Evolutionary conservation across 1,284 basidiomycete genomes (phyloP).

Genomic region (Amylostereum chailletii): DNA sequence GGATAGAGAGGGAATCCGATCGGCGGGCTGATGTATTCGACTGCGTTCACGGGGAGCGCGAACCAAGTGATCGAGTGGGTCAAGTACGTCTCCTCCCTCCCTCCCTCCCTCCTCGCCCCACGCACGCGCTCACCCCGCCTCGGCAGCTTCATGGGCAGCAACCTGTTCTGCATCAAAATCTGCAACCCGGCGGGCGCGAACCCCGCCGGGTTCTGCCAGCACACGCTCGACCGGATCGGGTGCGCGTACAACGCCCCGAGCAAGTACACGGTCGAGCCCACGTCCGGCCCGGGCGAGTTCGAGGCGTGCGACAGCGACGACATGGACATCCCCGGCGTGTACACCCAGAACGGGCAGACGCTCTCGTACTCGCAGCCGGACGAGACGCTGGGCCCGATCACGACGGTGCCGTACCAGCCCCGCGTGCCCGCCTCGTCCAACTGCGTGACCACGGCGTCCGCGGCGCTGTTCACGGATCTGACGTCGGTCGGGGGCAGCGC

Average conservation of each 20-base stretch:
- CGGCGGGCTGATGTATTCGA: not conserved
- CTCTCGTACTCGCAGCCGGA: conserved; percentile 52
- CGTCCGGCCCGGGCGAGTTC: conserved; percentile 45
- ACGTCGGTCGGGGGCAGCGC: conserved; percentile 17
- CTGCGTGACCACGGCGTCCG: conserved; percentile 51
- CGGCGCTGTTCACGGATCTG: conserved; percentile 37
- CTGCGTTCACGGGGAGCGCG: conserved; percentile 14
- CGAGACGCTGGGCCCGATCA: conserved; percentile 47
- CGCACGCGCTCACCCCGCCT: not conserved
- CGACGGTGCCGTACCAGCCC: conserved; percentile 53
- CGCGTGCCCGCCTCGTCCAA: conserved; percentile 50
- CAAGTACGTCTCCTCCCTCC: conserved; percentile 22
- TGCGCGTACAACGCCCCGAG: conserved; percentile 66
- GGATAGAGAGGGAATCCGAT: not conserved
- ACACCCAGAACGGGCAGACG: conserved; percentile 34
- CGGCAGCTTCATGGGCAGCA: conserved; percentile 37
- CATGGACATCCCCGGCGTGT: conserved; percentile 50
- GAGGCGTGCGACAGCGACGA: conserved; percentile 56
- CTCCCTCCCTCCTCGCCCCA: not conserved
- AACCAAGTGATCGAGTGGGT: conserved; percentile 37
- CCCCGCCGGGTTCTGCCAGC: conserved; percentile 46
- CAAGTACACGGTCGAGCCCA: conserved; percentile 13
- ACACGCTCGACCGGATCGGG: conserved; percentile 61
- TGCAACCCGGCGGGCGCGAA: conserved; percentile 52
- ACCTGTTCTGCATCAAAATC: conserved; percentile 34